Evolutionary conservation across 306 rosid species (phyloP), one percentile per base, ranked within the genome.

Genomic region (Sicyos baderoa): DNA sequence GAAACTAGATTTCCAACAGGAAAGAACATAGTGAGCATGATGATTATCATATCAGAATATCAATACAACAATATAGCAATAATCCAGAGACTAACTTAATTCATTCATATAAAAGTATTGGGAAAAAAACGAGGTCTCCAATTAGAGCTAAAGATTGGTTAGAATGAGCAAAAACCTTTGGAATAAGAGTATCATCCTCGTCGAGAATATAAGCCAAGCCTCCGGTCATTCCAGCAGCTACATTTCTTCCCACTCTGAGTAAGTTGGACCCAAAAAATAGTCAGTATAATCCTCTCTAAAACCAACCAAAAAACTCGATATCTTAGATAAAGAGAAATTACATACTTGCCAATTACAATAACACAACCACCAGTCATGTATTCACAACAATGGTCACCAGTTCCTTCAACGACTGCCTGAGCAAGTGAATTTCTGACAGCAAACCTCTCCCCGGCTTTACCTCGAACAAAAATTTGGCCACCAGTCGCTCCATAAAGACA

Each of bases 191-290:
- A 71, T 88, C 70, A 29, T 93, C 98, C 77, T 93, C 97, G 32
- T 93, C 98, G 69, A 93, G 95, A 78, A 93, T 79, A 83, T 93
- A 89, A 66, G 97, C 94, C 84, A 93, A 85, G 51, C 98, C 98
- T 76, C 98, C 98, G 11, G 97, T 93, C 98, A 93, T 93, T 77
- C 98, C 98, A 83, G 97, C 97, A 78, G 98, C 98, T 44, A 93
- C 98, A 77, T 93, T 93, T 86, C 98, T 88, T 72, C 98, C 98
- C 83, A 93, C 98, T 84, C 98, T 93, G 91, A 61, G 78, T 64
- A 83, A 59, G 50, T 71, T 54, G 80, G 61, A 11, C 68, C 17
- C 67, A 16, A 81, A 55, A 77, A 42, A 29, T 45, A 32, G 76
- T 76, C 76, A 75, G 58, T 22, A 25, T 54, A 40, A 68, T 32